Percentiles rank a stretch among this genome's conserved stretches.
phyloP scores from a whole-genome alignment of 768 basidiomycete genomes.

The Lactarius quietus region DNA sequence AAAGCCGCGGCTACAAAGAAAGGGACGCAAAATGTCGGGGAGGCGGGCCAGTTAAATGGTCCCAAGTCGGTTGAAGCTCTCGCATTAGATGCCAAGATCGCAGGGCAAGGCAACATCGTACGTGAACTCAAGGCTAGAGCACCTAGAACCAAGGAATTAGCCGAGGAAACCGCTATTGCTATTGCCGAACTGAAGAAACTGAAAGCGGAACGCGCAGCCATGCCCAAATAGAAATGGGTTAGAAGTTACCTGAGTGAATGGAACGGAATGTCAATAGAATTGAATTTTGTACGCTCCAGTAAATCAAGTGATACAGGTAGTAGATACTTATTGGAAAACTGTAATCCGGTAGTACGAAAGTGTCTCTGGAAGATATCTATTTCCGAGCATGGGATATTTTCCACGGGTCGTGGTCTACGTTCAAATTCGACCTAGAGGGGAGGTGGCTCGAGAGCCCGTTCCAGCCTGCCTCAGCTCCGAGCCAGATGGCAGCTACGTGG shows the following conservation, averaged over 20 bases:
- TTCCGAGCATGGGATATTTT: too few species aligned
- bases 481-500: background rate
- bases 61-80: constrained; percentile 72
- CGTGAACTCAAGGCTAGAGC: constrained; percentile 63
- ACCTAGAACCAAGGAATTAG: constrained; percentile 57
- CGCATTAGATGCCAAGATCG: constrained; percentile 69
- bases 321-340: background rate
- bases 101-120: constrained; percentile 72
- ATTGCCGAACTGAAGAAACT: constrained; percentile 63
- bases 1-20: constrained; percentile 48
- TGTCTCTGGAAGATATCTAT: background rate
- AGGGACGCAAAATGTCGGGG: constrained; percentile 42
- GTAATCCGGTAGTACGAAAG: background rate
- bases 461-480: background rate
- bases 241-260: background rate
- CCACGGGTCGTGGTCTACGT: background rate
- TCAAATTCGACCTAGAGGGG: background rate
- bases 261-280: background rate
- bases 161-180: constrained; percentile 55
- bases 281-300: constrained; percentile 3
- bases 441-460: background rate
- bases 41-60: constrained; percentile 38
- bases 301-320: background rate
- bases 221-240: constrained; percentile 20
- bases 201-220: constrained; percentile 52